Percentiles rank a stretch among this genome's conserved stretches.
Conservation (phyloP, 176 grass and related monocot genomes). For the Bromus sterilis region DNA sequence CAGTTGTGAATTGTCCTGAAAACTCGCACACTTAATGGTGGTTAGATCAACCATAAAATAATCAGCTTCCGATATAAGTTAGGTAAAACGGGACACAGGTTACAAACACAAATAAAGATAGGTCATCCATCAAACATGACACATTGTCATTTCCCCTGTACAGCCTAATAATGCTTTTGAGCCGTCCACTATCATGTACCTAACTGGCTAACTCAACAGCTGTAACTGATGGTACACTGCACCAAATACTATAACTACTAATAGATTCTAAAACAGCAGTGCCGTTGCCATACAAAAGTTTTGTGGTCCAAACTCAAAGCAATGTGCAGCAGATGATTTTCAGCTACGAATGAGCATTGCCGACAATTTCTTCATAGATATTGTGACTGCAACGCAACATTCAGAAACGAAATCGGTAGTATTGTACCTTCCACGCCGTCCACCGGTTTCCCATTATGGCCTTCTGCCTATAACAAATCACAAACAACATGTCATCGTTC, state of each 20-base stretch:
- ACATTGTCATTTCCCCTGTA: not conserved
- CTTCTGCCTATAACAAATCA: constrained; percentile 61
- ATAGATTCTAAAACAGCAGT: not conserved
- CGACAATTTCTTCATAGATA: not conserved
- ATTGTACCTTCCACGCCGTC: constrained; percentile 58
- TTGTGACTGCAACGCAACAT: not conserved
- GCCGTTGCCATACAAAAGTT: not conserved
- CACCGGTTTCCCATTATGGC: constrained; percentile 47
- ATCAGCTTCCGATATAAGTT: not conserved
- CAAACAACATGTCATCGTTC: constrained; percentile 34
- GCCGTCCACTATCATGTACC: not conserved
- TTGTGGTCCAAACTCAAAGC: not conserved
- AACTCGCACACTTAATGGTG: not conserved
- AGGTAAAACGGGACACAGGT: not conserved
- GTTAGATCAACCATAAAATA: not conserved
- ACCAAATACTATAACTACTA: not conserved
- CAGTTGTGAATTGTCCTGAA: not conserved
- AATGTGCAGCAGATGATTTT: not conserved
- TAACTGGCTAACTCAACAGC: not conserved
- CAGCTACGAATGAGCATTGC: not conserved
- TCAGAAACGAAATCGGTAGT: not conserved
- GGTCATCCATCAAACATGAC: not conserved
- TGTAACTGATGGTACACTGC: not conserved
- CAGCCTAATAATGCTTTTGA: not conserved
- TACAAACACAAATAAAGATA: not conserved